These are phyloP conservation scores for Apiospora pterosperma DNA, from an alignment of 2,329 filamentous ascomycete species.

Conservation along the genomic window DNA sequence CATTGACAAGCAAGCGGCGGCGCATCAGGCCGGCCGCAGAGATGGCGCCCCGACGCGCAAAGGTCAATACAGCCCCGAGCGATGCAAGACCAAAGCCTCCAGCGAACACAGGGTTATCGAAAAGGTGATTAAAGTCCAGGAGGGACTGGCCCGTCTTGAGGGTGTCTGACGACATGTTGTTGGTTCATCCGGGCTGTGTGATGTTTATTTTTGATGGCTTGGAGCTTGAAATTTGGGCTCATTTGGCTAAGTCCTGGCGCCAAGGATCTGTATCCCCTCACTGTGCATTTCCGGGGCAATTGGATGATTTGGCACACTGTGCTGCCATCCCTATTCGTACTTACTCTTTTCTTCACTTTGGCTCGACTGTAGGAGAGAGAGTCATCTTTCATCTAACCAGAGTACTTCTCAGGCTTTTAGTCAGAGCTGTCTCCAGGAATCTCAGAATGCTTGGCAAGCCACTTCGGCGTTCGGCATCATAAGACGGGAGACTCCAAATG, in stretches of 20 bases:
- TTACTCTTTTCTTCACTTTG: no score
- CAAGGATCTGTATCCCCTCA: not conserved
- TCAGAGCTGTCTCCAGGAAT: no score
- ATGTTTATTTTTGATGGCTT: not conserved
- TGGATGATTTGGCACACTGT: no score
- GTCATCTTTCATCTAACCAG: no score
- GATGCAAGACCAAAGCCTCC: constrained; percentile 88
- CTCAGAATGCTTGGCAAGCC: no score
- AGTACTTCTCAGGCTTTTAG: no score
- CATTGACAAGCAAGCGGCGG: constrained; percentile 84
- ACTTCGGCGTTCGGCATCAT: not conserved
- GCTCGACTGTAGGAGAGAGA: no score
- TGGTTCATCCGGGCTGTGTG: not conserved
- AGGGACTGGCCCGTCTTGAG: constrained; percentile 14
- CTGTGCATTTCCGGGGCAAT: no score
- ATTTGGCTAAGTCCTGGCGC: not conserved
- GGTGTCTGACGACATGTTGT: not conserved
- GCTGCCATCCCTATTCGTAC: no score
- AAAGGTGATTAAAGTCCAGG: constrained; percentile 54
- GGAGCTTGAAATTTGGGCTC: not conserved
- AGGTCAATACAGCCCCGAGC: constrained; percentile 75
- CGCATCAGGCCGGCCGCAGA: constrained; percentile 71
- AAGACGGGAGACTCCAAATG: no score
- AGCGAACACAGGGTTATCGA: constrained; percentile 61
- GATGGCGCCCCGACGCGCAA: constrained; percentile 75